These are phyloP conservation scores for Yamadazyma oceani DNA, from an alignment of 1,139 yeast genomes.

Conservation along the genomic window DNA sequence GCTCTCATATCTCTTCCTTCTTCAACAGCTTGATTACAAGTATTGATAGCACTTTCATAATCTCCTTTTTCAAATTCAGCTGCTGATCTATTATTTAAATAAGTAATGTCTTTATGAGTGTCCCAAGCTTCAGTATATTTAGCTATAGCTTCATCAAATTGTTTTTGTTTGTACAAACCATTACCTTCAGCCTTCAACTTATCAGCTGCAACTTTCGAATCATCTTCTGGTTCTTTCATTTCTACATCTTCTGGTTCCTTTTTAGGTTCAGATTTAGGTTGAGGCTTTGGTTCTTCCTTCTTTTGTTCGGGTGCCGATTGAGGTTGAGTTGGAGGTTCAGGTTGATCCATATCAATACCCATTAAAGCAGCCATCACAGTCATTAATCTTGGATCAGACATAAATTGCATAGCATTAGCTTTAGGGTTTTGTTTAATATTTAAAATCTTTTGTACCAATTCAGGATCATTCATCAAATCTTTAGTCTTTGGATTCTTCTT, in stretches of 20 bases:
- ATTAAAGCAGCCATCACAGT: slow-evolving; percentile 81
- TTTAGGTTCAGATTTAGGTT: slow-evolving; percentile 25
- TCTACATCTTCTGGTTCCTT: slow-evolving; percentile 30
- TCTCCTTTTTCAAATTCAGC: slow-evolving; percentile 97
- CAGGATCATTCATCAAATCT: slow-evolving; percentile 84
- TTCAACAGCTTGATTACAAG: slow-evolving; percentile 82
- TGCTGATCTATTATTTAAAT: slow-evolving; percentile 94
- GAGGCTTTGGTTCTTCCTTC: slow-evolving; percentile 24
- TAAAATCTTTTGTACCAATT: slow-evolving; percentile 69
- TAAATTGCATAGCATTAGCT: slow-evolving; percentile 61
- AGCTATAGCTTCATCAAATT: slow-evolving; percentile 91
- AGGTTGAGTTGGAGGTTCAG: slow-evolving; percentile 22
- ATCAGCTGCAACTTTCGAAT: slow-evolving; percentile 62
- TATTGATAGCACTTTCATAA: slow-evolving; percentile 75
- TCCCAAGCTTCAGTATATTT: slow-evolving; percentile 88
- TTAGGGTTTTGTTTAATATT: slow-evolving; percentile 73
- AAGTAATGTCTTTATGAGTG: slow-evolving; percentile 79
- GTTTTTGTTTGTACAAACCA: slow-evolving; percentile 76
- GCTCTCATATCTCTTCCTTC: slow-evolving; percentile 89
- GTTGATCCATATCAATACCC: slow-evolving; percentile 74
- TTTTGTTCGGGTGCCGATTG: slow-evolving; percentile 25
- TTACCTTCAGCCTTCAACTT: slow-evolving; percentile 85
- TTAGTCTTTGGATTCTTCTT: slow-evolving; percentile 84
- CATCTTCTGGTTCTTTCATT: slow-evolving; percentile 32
- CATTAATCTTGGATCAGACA: slow-evolving; percentile 85